Percentiles rank a stretch among this genome's conserved stretches.
phyloP scores from a whole-genome alignment of 179 eudicot species.

The Carnegiea gigantea region DNA sequence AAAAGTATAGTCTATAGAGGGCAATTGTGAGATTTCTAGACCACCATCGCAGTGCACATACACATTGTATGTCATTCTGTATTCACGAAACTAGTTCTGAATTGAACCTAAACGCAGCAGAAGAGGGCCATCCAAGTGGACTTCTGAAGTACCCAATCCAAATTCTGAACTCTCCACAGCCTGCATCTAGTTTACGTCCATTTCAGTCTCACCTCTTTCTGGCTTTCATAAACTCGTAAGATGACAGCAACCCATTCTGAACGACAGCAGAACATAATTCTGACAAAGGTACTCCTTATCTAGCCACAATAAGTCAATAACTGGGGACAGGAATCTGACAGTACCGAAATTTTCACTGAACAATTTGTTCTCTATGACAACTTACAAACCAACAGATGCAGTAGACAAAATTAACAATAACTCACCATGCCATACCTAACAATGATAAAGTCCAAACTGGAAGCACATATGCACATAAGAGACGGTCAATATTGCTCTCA shows the following conservation, averaged over 20 bases:
- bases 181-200: background rate
- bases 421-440: background rate
- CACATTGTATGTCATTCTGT: background rate
- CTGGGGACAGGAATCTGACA: background rate
- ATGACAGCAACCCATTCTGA: background rate
- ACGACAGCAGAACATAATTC: background rate
- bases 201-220: background rate
- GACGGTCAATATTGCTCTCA: conserved; percentile 7
- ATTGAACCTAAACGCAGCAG: background rate
- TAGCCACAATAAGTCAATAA: background rate
- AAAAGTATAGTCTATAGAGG: background rate
- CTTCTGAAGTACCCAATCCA: background rate
- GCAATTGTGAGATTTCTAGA: background rate
- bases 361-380: conserved; percentile 8
- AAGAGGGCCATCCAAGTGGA: background rate
- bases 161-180: background rate
- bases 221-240: background rate
- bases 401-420: background rate
- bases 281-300: background rate
- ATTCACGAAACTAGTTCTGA: background rate
- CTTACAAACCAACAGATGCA: background rate
- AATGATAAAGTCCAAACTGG: background rate
- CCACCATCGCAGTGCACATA: no score
- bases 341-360: background rate
- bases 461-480: conserved; percentile 18